Base-by-base conservation (phyloP, 2,329 filamentous ascomycete species). In the Diplodia scrobiculata region DNA sequence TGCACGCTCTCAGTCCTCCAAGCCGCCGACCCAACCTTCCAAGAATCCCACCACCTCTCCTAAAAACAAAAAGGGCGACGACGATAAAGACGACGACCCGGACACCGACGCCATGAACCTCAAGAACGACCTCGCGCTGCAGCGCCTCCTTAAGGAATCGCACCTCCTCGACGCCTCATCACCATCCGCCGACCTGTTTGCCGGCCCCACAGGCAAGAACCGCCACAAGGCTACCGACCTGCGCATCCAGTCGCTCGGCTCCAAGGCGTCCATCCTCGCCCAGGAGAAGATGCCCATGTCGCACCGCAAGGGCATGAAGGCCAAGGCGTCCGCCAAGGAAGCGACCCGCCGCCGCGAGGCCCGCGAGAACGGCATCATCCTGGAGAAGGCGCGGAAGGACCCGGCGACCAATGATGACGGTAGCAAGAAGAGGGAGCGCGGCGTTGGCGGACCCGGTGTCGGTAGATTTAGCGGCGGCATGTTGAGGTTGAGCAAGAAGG, bases 231-330 rank as follows among this genome's bases (percentile, higher is more conserved):
- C 93, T 0, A 86, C 90, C 5, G 94, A 98, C 76, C 80, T 97
- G 70, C 90, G 94, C 67, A 82, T 98, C 55, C 90, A 91, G 75
- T 85, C 89, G 11, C 84, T 97, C 2, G 93, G 92, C 7, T 87
- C 89, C n/a, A 92, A 91, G 72, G 77, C 80, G 6, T 92, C 90
- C 21, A 84, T 96, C 54, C 88, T 89, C 70, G 83, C 84, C 66
- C 93, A 96, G 78, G 85, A 89, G 67, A 93, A 89, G 71, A 97
- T 98, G 92, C 94, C 95, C 19, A 90, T 96, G 84, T 80, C 87
- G 50, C 89, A 94, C 74, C 86, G 92, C 67, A 92, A 90, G 78
- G 93, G 94, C n/a, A 97, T 98, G 68, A 80, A 81, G 17, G 84
- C 85, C 1, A 91, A 92, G 63, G 85, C 86, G 25, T 81, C 76